These are phyloP conservation scores for Dictyostelium capitatum DNA, from an alignment of 78 protist species.

Conservation along the genomic window DNA sequence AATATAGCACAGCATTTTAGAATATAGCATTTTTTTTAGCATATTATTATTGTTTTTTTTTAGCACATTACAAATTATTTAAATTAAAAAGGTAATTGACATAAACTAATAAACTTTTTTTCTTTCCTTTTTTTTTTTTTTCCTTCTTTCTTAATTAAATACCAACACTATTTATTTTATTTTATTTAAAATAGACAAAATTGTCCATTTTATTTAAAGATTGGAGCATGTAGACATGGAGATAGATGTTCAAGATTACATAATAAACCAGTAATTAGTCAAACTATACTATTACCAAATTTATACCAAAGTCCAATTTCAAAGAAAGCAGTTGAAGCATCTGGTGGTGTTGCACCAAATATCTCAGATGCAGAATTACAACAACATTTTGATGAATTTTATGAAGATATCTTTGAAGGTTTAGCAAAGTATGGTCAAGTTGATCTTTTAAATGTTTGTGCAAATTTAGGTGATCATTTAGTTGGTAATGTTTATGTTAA, in stretches of 20 bases:
- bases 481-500: slow-evolving; percentile 98
- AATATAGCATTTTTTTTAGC: background rate
- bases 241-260: slow-evolving; percentile 98
- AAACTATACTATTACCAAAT: slow-evolving; percentile 95
- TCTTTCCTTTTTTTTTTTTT: background rate
- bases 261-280: slow-evolving; percentile 93
- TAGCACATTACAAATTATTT: background rate
- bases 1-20: background rate
- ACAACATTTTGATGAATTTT: slow-evolving; percentile 94
- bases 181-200: slow-evolving; percentile 84
- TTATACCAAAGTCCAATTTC: slow-evolving; percentile 87
- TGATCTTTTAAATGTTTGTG: slow-evolving; percentile 93
- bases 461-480: slow-evolving; percentile 97
- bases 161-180: background rate
- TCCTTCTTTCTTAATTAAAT: background rate
- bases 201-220: slow-evolving; percentile 98
- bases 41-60: slow-evolving; percentile 8
- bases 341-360: slow-evolving; percentile 30
- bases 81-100: background rate
- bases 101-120: background rate
- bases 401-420: slow-evolving; percentile 95
- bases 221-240: slow-evolving; percentile 99
- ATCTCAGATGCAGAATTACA: slow-evolving; percentile 69
- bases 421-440: slow-evolving; percentile 92
- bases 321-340: slow-evolving; percentile 24